Conservation (phyloP, 768 basidiomycete genomes). For the Fomitopsis pulvina region DNA sequence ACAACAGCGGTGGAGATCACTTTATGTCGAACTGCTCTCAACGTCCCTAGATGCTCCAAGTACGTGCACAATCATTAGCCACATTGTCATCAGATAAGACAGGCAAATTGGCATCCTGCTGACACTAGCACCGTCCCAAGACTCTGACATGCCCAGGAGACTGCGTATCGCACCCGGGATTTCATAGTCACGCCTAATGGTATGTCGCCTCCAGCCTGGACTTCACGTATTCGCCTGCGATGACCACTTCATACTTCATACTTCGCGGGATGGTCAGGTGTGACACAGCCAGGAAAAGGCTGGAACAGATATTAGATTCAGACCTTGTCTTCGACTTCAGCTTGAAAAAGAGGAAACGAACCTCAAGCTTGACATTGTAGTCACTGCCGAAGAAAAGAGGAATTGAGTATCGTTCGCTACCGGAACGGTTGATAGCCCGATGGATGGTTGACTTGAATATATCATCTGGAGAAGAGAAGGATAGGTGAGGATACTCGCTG, state of each 20-base stretch:
- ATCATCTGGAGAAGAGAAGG: conserved; percentile 62
- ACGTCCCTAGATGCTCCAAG: too few species aligned
- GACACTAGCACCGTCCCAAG: too few species aligned
- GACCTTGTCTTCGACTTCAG: neutral
- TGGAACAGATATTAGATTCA: conserved; percentile 3
- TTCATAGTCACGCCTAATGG: too few species aligned
- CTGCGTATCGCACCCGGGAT: too few species aligned
- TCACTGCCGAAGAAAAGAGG: conserved; percentile 90
- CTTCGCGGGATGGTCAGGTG: conserved; percentile 48
- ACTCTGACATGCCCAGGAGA: too few species aligned
- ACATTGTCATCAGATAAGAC: too few species aligned
- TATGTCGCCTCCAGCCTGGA: conserved; percentile 71
- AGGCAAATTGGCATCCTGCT: too few species aligned
- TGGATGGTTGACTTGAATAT: conserved; percentile 89
- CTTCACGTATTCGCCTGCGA: conserved; percentile 84
- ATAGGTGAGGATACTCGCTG: neutral
- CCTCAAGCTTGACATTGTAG: conserved; percentile 77
- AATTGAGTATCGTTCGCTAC: conserved; percentile 70
- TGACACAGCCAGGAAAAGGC: conserved; percentile 34
- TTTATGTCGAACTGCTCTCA: too few species aligned
- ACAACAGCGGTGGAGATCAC: too few species aligned
- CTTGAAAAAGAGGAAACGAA: conserved; percentile 22
- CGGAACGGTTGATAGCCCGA: conserved; percentile 73
- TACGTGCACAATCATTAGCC: too few species aligned
- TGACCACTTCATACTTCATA: conserved; percentile 58